Evolutionary conservation across 2,329 filamentous ascomycete species (phyloP).

Genomic region (Apiospora kogelbergensis): DNA sequence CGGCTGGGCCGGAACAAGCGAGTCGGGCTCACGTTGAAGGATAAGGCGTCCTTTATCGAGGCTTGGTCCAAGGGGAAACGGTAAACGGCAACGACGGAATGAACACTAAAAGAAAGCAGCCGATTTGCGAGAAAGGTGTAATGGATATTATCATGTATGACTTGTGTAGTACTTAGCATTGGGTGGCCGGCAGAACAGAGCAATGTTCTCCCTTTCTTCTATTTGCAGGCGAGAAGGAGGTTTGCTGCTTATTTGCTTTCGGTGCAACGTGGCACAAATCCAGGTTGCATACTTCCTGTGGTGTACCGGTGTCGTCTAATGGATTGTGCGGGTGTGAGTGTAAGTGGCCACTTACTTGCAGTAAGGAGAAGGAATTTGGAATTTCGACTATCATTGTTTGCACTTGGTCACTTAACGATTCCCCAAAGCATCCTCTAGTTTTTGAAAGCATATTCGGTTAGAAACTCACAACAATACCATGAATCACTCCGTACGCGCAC

Average conservation of each 20-base stretch:
- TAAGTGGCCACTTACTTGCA: neutral
- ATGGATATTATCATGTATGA: neutral
- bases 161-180: neutral
- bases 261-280: neutral
- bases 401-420: neutral
- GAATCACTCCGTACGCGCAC: neutral
- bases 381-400: neutral
- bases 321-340: neutral
- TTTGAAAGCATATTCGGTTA: neutral
- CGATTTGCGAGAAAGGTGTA: neutral
- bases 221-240: neutral
- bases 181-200: neutral
- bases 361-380: neutral
- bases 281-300: neutral
- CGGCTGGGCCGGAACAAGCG: slow-evolving; percentile 84
- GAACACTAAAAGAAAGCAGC: neutral
- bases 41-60: slow-evolving; percentile 81
- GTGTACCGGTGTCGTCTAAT: neutral
- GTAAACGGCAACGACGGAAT: slow-evolving; percentile 7
- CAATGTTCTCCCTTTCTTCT: neutral
- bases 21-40: slow-evolving; percentile 77
- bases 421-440: neutral
- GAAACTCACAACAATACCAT: neutral
- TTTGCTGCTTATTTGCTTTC: neutral
- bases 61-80: slow-evolving; percentile 53